Evolutionary conservation across 257 asterid genomes (phyloP), one percentile per base, ranked within the genome.

Genomic region (Buddleja alternifolia): DNA sequence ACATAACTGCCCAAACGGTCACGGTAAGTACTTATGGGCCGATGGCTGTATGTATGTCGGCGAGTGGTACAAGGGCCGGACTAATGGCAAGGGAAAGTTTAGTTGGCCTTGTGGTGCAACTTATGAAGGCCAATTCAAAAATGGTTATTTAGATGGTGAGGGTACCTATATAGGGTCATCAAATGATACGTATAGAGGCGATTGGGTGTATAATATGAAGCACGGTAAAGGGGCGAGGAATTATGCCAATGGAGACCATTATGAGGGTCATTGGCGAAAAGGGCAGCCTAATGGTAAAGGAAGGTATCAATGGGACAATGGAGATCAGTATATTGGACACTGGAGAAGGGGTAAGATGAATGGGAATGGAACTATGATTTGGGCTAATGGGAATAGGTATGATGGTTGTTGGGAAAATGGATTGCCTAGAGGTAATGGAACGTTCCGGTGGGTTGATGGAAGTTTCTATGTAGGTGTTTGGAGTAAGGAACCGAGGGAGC

Each of bases 31-130:
- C 58, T 42, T 89, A n/a, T 92, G 95, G 96, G 68, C 80, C n/a
- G 98, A 89, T 67, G 98, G 98, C 0, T 92, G 96, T 71, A 86
- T 92, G 97, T 89, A 92, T 39, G 87, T 82, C 2, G 98, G 98
- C 5, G 88, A 88, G 14, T 92, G 98, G 98, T 14, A 7, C 20
- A 72, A 36, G 52, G 98, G 98, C 25, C 86, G 75, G 75, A 73
- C 78, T 7, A 82, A 45, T 56, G 97, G 96, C 6, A 87, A 77
- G 45, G 98, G 98, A 10, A 86, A 84, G 77, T 92, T 92, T 34
- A 84, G 92, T n/a, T 92, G 98, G 98, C 98, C 98, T 11, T 83
- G 86, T 8, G 97, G 98, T n/a, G 96, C 97, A 4, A 86, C 92
- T 0, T 92, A 92, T 62, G 96, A 92, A 73, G 98, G 98, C 0